Percentiles rank a stretch among this genome's conserved stretches.
These are phyloP conservation scores for Porcisia hertigi DNA, from an alignment of 208 protist species.

Conservation along the genomic window DNA sequence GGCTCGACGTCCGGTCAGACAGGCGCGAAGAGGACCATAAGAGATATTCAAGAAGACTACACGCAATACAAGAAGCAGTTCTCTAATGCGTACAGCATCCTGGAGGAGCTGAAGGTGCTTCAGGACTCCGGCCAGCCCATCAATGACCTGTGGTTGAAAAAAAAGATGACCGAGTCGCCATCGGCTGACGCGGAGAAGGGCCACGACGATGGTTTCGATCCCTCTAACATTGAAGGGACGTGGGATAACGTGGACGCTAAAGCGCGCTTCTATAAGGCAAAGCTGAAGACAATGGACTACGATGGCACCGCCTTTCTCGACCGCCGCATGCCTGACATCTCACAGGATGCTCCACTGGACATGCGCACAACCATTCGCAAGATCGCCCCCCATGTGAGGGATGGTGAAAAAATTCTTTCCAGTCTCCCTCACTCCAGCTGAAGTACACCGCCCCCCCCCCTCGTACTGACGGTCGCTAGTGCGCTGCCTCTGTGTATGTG, in stretches of 20 bases:
- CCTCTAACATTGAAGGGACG: slow-evolving; percentile 72
- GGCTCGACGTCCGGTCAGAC: neutral
- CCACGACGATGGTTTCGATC: slow-evolving; percentile 68
- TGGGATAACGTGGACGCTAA: slow-evolving; percentile 84
- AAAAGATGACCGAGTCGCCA: slow-evolving; percentile 50
- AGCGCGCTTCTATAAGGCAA: slow-evolving; percentile 87
- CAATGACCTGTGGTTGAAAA: slow-evolving; percentile 81
- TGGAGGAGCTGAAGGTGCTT: slow-evolving; percentile 80
- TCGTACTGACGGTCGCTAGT: neutral
- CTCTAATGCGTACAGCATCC: slow-evolving; percentile 67
- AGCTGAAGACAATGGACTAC: slow-evolving; percentile 88
- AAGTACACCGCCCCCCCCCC: neutral
- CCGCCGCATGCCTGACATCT: slow-evolving; percentile 71
- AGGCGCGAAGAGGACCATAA: slow-evolving; percentile 29
- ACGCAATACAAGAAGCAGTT: slow-evolving; percentile 75
- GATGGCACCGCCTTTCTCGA: slow-evolving; percentile 73
- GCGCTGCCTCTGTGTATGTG: neutral
- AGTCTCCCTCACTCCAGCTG: slow-evolving; percentile 36
- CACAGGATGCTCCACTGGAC: slow-evolving; percentile 76
- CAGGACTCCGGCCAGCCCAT: slow-evolving; percentile 72
- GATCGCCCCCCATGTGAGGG: slow-evolving; percentile 83
- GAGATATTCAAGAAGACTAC: slow-evolving; percentile 56
- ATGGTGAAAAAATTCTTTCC: slow-evolving; percentile 82
- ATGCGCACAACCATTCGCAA: slow-evolving; percentile 80
- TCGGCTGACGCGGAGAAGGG: slow-evolving; percentile 48